These are phyloP conservation scores for Aureobasidium sp. DNA, from an alignment of 2,329 filamentous ascomycete species.

Conservation along the genomic window DNA sequence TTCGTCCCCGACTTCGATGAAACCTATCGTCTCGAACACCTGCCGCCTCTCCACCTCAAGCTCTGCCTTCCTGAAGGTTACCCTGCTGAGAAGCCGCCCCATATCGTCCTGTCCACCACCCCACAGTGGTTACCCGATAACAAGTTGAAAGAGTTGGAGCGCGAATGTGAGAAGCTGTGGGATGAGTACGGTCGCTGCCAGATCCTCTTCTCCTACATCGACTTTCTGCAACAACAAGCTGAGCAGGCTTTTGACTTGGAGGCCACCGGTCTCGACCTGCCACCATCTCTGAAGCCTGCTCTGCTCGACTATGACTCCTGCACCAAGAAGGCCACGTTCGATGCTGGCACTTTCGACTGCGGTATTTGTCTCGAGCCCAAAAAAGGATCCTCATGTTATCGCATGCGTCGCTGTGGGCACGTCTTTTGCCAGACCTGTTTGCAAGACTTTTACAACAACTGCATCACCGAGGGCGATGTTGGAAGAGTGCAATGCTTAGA, in stretches of 20 bases:
- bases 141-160: conserved; percentile 39
- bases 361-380: conserved; percentile 88
- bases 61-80: conserved; percentile 51
- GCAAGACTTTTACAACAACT: conserved; percentile 81
- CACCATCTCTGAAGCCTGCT: conserved; percentile 53
- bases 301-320: conserved; percentile 73
- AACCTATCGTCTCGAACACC: conserved; percentile 29
- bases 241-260: conserved; percentile 49
- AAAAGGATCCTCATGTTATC: conserved; percentile 75
- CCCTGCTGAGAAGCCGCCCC: conserved; percentile 46
- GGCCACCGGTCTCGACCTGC: conserved; percentile 40
- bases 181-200: conserved; percentile 52
- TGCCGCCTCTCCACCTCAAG: conserved; percentile 50
- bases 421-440: conserved; percentile 88
- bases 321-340: conserved; percentile 67
- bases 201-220: conserved; percentile 54
- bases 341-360: conserved; percentile 79
- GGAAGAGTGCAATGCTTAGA: conserved; percentile 71
- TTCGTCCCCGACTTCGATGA: not conserved
- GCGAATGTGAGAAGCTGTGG: conserved; percentile 48
- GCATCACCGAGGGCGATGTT: conserved; percentile 79
- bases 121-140: conserved; percentile 47
- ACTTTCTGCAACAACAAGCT: conserved; percentile 52
- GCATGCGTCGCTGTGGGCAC: conserved; percentile 75
- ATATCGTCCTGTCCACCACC: conserved; percentile 42